Base-by-base conservation (phyloP, 2,329 filamentous ascomycete genomes). In the Colletotrichum costaricense region DNA sequence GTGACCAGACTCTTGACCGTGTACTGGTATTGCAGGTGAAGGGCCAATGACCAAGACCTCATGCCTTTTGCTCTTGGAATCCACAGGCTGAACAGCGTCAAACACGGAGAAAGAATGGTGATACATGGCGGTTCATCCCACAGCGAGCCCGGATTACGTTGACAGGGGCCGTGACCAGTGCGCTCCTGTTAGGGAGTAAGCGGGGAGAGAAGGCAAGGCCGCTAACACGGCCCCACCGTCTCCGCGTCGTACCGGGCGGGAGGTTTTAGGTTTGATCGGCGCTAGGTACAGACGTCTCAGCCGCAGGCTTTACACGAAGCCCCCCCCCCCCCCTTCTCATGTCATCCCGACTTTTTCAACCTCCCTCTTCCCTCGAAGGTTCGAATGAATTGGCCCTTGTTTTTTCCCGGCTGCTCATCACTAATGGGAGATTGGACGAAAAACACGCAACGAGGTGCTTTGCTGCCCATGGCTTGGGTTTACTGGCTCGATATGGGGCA, bases 241-340 rank as follows among this genome's bases (percentile, higher is more conserved):
- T 6, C n/a, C 24, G 56, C 67, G 46, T 73, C 19, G 70, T 26
- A 65, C 55, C 70, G 55, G 46, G 12, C 46, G 35, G 46, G 59
- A 66, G 55, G 62, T 73, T 49, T 73, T 52, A 56, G 63, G 77
- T 78, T 78, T 78, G 75, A 78, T 75, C 75, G 55, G 55, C 70
- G 65, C 75, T 38, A 75, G 76, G 73, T 30, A 49, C 63, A 28
- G 42, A 42, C 71, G 76, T 78, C 71, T 77, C 76, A 76, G 70
- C 69, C 59, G 69, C 69, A 57, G 66, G 66, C 66, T 63, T 68
- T 55, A 56, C 66, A 55, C 16, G 42, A 54, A 33, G 30, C 30
- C 30, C 30, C 28, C 24, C 24, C 30, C 30, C 24, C 24, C 60
- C 67, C 67, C 60, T 16, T 42, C 16, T 14, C 38, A 42, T 70